A percentile compares a stretch with the other conserved stretches of the same genome.
Conservation (phyloP, 2,329 filamentous ascomycete genomes). For the Colletotrichum destructivum region DNA sequence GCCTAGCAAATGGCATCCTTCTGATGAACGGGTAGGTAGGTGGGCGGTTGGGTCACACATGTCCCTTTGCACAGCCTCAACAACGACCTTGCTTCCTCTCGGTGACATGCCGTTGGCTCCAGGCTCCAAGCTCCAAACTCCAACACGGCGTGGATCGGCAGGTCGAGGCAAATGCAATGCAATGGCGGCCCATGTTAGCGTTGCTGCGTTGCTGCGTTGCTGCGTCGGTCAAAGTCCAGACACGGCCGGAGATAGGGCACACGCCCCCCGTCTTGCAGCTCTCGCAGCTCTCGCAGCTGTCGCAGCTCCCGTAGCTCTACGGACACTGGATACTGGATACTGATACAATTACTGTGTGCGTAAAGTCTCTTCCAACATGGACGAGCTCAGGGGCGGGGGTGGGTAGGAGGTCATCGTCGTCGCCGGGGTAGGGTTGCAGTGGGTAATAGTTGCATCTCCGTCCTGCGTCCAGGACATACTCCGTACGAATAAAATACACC, state of each 20-base stretch:
- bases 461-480: conserved; percentile 29
- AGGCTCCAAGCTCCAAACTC: neutral
- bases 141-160: conserved; percentile 27
- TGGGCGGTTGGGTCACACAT: neutral
- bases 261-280: neutral
- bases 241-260: conserved; percentile 3
- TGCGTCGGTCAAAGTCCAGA: conserved; percentile 16
- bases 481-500: neutral
- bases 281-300: conserved; percentile 1
- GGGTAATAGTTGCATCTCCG: conserved; percentile 24
- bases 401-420: neutral
- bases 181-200: conserved; percentile 8
- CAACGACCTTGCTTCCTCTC: conserved; percentile 25
- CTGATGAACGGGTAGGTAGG: conserved; percentile 9
- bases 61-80: conserved; percentile 34
- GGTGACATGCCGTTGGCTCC: conserved; percentile 8
- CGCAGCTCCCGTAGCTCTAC: neutral
- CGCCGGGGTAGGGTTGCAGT: conserved; percentile 32
- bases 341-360: no score
- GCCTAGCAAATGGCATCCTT: neutral
- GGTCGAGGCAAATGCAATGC: conserved; percentile 21
- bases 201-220: conserved; percentile 12
- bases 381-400: conserved; percentile 5
- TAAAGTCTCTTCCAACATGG: no score
- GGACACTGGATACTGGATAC: no score